Evolutionary conservation across 2,329 filamentous ascomycete genomes (phyloP).

Genomic region (Aspergillus sp.): DNA sequence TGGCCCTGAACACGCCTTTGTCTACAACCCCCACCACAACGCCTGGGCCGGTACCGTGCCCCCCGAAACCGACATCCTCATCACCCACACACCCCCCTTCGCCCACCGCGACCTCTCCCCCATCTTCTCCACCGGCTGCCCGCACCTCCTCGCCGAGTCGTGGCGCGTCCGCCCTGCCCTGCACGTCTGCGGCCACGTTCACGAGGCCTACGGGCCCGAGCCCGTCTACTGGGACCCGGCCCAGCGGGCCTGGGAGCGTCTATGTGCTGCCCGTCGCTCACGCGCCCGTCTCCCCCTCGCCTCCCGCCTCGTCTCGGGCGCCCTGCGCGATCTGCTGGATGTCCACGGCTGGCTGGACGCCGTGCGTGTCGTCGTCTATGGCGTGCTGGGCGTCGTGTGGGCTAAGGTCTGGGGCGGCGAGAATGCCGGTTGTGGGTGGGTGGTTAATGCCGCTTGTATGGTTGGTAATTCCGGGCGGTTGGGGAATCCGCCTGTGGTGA

Average conservation of each 20-base stretch:
- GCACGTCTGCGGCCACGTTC: constrained; percentile 80
- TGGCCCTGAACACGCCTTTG: constrained; percentile 65
- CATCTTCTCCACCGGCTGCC: constrained; percentile 60
- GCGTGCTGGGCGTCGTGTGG: constrained; percentile 51
- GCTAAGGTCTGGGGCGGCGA: constrained; percentile 51
- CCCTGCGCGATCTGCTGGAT: constrained; percentile 31
- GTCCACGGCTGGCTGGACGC: constrained; percentile 41
- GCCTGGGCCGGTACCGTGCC: constrained; percentile 69
- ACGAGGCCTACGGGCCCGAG: constrained; percentile 64
- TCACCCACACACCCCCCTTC: constrained; percentile 74
- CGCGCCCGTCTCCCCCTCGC: constrained; percentile 16
- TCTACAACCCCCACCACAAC: constrained; percentile 58
- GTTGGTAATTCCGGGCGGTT: constrained; percentile 30
- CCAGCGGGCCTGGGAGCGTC: constrained; percentile 63
- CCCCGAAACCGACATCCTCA: constrained; percentile 62
- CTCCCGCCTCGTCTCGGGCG: constrained; percentile 18
- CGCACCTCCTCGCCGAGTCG: constrained; percentile 60
- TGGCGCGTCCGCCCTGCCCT: constrained; percentile 66
- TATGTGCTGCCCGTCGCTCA: constrained; percentile 38
- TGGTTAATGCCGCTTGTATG: constrained; percentile 54
- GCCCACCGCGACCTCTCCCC: constrained; percentile 54
- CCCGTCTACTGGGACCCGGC: constrained; percentile 65
- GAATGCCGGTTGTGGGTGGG: constrained; percentile 36
- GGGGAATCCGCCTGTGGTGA: constrained; percentile 31
- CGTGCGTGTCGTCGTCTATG: constrained; percentile 44